Percentiles rank a stretch among this genome's conserved stretches.
phyloP scores from a whole-genome alignment of 495 filamentous ascomycete species.

The Niebla homalea region DNA sequence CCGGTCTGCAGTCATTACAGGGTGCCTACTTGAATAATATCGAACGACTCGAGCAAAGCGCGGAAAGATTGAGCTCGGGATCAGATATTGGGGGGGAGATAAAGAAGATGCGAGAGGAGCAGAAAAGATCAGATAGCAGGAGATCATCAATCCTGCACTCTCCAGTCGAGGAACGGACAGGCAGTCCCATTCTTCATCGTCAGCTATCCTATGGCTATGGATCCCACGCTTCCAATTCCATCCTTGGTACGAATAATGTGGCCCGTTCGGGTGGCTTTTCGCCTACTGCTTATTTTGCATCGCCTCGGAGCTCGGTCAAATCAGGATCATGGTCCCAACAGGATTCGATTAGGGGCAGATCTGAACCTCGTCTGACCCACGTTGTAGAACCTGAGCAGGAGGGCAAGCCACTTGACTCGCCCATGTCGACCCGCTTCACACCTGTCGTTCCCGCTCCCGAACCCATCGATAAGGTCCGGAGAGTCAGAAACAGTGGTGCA shows the following conservation, averaged over 20 bases:
- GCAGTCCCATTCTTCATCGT: slow-evolving; percentile 19
- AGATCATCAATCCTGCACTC: slow-evolving; percentile 38
- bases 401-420: slow-evolving; percentile 28
- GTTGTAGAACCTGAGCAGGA: slow-evolving; percentile 38
- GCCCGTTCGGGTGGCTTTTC: slow-evolving; percentile 62
- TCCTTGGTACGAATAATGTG: slow-evolving; percentile 50
- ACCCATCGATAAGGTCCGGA: slow-evolving; percentile 4
- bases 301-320: slow-evolving; percentile 47
- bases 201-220: slow-evolving; percentile 39
- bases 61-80: slow-evolving; percentile 65
- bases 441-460: slow-evolving; percentile 6
- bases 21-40: slow-evolving; percentile 66
- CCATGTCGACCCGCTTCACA: slow-evolving; percentile 15
- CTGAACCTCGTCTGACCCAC: slow-evolving; percentile 37
- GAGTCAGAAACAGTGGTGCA: slow-evolving; percentile 11
- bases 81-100: slow-evolving; percentile 71
- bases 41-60: slow-evolving; percentile 67
- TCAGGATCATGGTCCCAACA: slow-evolving; percentile 28
- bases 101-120: slow-evolving; percentile 61
- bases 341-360: slow-evolving; percentile 39
- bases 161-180: slow-evolving; percentile 21
- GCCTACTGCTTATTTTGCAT: slow-evolving; percentile 50
- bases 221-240: slow-evolving; percentile 44
- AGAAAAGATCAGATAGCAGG: slow-evolving; percentile 54
- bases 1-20: slow-evolving; percentile 60